Base-by-base conservation (phyloP, 2,329 filamentous ascomycete genomes). In the Alternaria longipes region DNA sequence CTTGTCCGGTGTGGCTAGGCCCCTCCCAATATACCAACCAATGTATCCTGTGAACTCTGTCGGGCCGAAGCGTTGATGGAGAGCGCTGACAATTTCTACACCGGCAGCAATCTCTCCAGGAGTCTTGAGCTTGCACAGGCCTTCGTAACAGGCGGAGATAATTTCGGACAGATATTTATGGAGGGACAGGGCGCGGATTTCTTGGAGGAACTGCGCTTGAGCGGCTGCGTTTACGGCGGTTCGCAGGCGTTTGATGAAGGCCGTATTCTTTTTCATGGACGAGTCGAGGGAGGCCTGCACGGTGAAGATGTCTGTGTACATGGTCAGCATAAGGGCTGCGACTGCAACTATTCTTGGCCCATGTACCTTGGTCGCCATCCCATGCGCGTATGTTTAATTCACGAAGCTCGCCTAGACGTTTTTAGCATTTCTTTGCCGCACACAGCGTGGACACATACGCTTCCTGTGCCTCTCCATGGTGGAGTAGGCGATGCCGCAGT, bases 111-210 rank as follows among this genome's bases (percentile, higher is more conserved):
- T 91, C 78, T 98, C 94, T n/a, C 90, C 92, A 1, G 93, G 91
- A 1, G 91, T 90, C 81, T 97, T 97, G 73, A 98, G 87, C 78
- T 90, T 94, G 82, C 91, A 96, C 7, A 98, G 86, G 8, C 94
- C 94, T 80, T 98, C 94, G 78, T 94, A 97, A 82, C 93, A 97
- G 63, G 94, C 94, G 22, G 94, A 94, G 72, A 97, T 93, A 69
- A 98, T 96, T 81, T 98, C 94, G 69, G 94, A 97, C 16, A 98
- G 88, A 80, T 98, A 98, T 78, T 97, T 97, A 85, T 94, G 92
- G 52, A 98, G 86, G 69, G 94, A 97, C 28, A 98, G 85, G 26
- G 92, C 91, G 72, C 91, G 90, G 72, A 97, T 94, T 77, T 98
- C 94, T 77, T 94, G 89, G 49, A 97, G 83, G 80, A 98, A 97